Evolutionary conservation across 2,329 filamentous ascomycete genomes (phyloP).

Genomic region (Lecanosticta acicola): DNA sequence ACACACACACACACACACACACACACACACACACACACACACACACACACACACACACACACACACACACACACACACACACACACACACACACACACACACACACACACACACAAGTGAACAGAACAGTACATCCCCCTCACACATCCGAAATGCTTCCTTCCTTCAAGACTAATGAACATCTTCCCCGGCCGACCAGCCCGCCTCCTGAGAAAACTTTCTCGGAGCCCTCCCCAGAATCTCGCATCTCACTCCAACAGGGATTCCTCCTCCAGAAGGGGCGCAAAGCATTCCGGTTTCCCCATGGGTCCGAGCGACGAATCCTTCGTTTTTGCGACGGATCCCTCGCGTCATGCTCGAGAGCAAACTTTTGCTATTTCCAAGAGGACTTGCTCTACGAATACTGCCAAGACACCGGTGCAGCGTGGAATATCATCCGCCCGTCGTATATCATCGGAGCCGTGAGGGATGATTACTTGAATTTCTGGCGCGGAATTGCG

Average conservation of each 20-base stretch:
- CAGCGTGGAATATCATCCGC: conserved; percentile 41
- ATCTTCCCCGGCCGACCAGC: no score
- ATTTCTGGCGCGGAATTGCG: conserved; percentile 42
- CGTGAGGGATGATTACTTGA: conserved; percentile 46
- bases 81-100: no score
- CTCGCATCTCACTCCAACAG: conserved; percentile 32
- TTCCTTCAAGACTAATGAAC: no score
- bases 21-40: no score
- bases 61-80: no score
- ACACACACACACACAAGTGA: no score
- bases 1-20: no score
- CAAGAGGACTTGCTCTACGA: conserved; percentile 46
- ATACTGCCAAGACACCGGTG: conserved; percentile 33
- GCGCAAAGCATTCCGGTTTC: conserved; percentile 38
- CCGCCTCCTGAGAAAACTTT: no score
- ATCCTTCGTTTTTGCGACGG: conserved; percentile 43
- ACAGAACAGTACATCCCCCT: no score
- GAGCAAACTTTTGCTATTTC: conserved; percentile 49
- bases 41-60: no score
- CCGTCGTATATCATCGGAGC: conserved; percentile 46
- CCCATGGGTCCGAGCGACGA: conserved; percentile 42
- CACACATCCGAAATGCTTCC: no score
- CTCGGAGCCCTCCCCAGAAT: conserved; percentile 11
- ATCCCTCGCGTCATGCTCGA: conserved; percentile 41
- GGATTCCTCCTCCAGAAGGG: conserved; percentile 46